These are phyloP conservation scores for Globisporangium megalacanthum DNA, from an alignment of 352 stramenopile genomes.

Conservation along the genomic window DNA sequence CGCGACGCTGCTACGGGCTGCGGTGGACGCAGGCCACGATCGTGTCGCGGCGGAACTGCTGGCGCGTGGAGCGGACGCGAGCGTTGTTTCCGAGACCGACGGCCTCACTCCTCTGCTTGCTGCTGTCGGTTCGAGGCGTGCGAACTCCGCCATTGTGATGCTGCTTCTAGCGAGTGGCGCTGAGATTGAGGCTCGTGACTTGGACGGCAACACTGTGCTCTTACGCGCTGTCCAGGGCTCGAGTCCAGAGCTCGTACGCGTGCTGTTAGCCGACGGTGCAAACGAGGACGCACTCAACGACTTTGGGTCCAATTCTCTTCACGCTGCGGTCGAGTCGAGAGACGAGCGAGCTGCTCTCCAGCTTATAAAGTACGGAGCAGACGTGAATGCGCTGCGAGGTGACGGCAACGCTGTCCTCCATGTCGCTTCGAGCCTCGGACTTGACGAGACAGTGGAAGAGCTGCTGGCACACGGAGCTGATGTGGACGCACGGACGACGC, in stretches of 20 bases:
- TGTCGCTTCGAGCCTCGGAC: too few species aligned
- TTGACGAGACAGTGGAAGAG: too few species aligned
- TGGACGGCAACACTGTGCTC: not conserved
- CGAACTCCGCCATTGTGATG: not conserved
- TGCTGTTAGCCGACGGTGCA: not conserved
- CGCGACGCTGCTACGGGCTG: not conserved
- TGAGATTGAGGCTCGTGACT: not conserved
- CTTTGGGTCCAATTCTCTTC: not conserved
- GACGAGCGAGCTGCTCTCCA: too few species aligned
- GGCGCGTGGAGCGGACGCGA: not conserved
- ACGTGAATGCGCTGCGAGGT: too few species aligned
- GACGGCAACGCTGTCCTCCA: too few species aligned
- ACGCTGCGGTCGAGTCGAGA: not conserved
- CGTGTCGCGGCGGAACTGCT: not conserved
- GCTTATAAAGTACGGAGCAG: too few species aligned
- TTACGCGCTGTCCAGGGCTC: not conserved
- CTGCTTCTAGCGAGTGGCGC: not conserved
- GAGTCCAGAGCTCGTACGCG: not conserved
- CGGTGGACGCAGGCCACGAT: not conserved
- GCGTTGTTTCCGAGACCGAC: not conserved
- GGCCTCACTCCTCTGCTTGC: not conserved
- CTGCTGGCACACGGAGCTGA: too few species aligned
- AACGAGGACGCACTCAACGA: not conserved
- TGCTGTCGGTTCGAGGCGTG: not conserved
- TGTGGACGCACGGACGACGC: too few species aligned